phyloP scores from a whole-genome alignment of 1,139 yeast species.

The Suhomyces coccinellae region DNA sequence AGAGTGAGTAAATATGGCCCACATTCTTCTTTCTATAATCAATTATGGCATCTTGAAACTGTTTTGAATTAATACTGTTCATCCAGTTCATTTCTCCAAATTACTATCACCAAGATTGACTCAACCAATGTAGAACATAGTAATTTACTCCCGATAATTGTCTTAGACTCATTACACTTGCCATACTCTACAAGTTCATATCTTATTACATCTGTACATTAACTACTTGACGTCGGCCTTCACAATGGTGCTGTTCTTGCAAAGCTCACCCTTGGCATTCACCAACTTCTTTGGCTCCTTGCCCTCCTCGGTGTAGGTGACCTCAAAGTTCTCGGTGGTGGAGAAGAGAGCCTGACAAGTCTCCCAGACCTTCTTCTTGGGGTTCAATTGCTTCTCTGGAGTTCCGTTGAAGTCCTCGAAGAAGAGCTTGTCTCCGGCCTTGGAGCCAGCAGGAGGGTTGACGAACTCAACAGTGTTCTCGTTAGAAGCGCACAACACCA shows the following conservation, averaged over 20 bases:
- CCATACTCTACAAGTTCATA: too few species aligned
- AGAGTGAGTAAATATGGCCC: too few species aligned
- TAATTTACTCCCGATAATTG: too few species aligned
- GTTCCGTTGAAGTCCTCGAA: constrained; percentile 86
- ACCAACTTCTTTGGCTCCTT: constrained; percentile 76
- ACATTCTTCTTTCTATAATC: too few species aligned
- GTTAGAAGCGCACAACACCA: constrained; percentile 92
- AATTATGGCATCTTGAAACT: too few species aligned
- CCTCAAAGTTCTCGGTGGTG: constrained; percentile 74
- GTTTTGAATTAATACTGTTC: too few species aligned
- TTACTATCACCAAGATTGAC: too few species aligned
- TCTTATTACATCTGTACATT: background rate
- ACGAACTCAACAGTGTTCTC: constrained; percentile 80
- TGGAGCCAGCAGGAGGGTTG: constrained; percentile 91
- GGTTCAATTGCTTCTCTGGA: constrained; percentile 92
- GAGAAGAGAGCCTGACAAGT: constrained; percentile 87
- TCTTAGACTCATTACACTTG: too few species aligned
- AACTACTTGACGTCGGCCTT: constrained; percentile 70
- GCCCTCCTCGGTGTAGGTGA: constrained; percentile 80
- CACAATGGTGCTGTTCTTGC: constrained; percentile 66
- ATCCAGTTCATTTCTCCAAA: too few species aligned
- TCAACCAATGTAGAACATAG: too few species aligned
- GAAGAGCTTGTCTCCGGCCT: constrained; percentile 95
- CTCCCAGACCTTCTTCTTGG: constrained; percentile 99
- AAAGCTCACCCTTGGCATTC: constrained; percentile 69